These are phyloP conservation scores for Rubia yunnanensis DNA, from an alignment of 257 asterid species.

Conservation along the genomic window DNA sequence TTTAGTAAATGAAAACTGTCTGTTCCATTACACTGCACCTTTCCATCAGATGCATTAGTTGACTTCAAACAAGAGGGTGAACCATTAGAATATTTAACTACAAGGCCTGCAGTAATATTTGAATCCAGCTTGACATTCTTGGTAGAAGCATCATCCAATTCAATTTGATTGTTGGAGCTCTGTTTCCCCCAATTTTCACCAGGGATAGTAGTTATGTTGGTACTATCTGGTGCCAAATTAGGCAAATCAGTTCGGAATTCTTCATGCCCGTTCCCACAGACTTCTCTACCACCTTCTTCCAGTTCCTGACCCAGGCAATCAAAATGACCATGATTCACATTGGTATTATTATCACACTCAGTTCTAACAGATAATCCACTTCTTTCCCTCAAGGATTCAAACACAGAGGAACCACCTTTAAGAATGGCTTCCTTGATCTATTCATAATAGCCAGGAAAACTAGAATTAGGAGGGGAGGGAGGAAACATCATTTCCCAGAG, in stretches of 20 bases:
- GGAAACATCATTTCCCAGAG: background rate
- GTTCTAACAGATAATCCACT: conserved; percentile 37
- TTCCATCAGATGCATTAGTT: conserved; percentile 14
- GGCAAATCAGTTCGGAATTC: conserved; percentile 19
- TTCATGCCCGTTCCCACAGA: conserved; percentile 12
- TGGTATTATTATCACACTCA: conserved; percentile 17
- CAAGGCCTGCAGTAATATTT: conserved; percentile 5
- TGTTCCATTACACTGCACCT: conserved; percentile 12
- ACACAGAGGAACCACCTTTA: conserved; percentile 31
- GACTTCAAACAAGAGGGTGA: background rate
- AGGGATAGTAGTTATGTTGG: conserved; percentile 20
- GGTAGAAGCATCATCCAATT: conserved; percentile 17
- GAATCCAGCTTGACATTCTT: conserved; percentile 37
- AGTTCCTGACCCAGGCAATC: conserved; percentile 9
- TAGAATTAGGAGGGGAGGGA: conserved; percentile 8
- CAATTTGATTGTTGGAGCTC: conserved; percentile 15
- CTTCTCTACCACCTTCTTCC: conserved; percentile 14
- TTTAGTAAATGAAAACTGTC: conserved; percentile 18
- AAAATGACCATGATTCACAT: conserved; percentile 14
- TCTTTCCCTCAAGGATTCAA: conserved; percentile 40
- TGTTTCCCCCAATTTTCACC: conserved; percentile 18
- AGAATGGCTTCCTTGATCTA: conserved; percentile 54
- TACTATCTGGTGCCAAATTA: conserved; percentile 24
- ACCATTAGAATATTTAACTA: conserved; percentile 12
- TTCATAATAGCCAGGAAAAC: conserved; percentile 15